Evolutionary conservation across 208 protist genomes (phyloP).

Genomic region (Trypanosoma brucei): DNA sequence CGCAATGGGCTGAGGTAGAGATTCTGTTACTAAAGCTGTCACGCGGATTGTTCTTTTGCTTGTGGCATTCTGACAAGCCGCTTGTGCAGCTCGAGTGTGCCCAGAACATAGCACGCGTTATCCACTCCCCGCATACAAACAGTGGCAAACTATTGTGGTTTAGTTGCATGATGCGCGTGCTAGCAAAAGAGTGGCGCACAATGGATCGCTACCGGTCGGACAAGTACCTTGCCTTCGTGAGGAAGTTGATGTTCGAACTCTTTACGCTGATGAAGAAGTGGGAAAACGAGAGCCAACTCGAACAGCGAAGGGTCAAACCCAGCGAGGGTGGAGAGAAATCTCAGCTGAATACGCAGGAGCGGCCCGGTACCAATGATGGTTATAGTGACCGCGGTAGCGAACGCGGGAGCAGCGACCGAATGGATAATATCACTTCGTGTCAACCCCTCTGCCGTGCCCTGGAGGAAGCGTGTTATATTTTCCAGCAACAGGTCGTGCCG

Average conservation of each 20-base stretch:
- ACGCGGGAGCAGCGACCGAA: neutral
- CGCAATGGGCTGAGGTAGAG: conserved; percentile 69
- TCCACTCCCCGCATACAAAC: conserved; percentile 39
- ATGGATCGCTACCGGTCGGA: conserved; percentile 89
- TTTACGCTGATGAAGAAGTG: conserved; percentile 47
- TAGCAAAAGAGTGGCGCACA: conserved; percentile 83
- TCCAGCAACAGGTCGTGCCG: conserved; percentile 64
- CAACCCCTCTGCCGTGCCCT: conserved; percentile 23
- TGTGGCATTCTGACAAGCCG: conserved; percentile 92
- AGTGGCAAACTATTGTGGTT: conserved; percentile 63
- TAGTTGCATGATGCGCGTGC: conserved; percentile 64
- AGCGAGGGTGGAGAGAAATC: neutral
- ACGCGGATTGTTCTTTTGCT: conserved; percentile 81
- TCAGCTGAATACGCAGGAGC: neutral
- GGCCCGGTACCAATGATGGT: neutral
- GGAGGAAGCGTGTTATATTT: conserved; percentile 56
- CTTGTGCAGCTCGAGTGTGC: conserved; percentile 86
- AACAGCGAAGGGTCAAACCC: neutral
- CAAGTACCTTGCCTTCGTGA: conserved; percentile 87
- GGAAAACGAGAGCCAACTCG: neutral
- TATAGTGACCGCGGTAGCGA: neutral
- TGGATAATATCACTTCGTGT: conserved; percentile 1
- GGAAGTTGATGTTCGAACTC: conserved; percentile 57
- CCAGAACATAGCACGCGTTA: conserved; percentile 59
- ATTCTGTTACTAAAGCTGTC: conserved; percentile 84